A percentile compares a stretch with the other conserved stretches of the same genome.
Conservation (phyloP, 805 yeast genomes). For the Wickerhamomyces strasburgensis region DNA sequence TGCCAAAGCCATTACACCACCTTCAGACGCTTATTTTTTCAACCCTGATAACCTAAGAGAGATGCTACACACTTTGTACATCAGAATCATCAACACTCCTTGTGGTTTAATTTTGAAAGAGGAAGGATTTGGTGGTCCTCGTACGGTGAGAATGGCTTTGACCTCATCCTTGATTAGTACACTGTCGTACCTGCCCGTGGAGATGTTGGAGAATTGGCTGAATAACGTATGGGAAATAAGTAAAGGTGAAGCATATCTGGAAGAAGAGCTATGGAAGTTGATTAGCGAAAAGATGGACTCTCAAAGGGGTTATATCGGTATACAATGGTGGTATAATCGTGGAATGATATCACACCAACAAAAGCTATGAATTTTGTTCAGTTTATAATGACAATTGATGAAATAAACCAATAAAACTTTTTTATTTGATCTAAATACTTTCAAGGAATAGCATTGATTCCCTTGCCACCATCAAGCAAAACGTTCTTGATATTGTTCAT, state of each 20-base stretch:
- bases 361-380: constrained; percentile 8
- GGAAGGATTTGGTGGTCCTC: constrained; percentile 19
- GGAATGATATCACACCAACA: not conserved
- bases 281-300: constrained; percentile 55
- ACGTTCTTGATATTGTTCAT: constrained; percentile 41
- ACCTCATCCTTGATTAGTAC: constrained; percentile 43
- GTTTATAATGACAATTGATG: no score
- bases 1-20: constrained; percentile 39
- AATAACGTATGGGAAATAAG: constrained; percentile 36
- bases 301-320: constrained; percentile 49
- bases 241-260: constrained; percentile 27
- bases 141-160: constrained; percentile 42
- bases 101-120: constrained; percentile 26
- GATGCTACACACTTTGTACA: constrained; percentile 39
- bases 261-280: constrained; percentile 44
- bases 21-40: constrained; percentile 28
- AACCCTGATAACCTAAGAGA: constrained; percentile 27
- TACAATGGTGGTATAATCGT: constrained; percentile 59
- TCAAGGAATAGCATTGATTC: constrained; percentile 11
- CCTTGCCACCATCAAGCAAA: constrained; percentile 19
- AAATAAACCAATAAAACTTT: no score
- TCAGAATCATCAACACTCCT: constrained; percentile 35
- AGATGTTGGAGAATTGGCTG: constrained; percentile 42
- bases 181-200: constrained; percentile 47
- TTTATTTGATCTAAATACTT: not conserved